phyloP scores from a whole-genome alignment of 2,329 filamentous ascomycete genomes.

The Sporothrix globosa region DNA sequence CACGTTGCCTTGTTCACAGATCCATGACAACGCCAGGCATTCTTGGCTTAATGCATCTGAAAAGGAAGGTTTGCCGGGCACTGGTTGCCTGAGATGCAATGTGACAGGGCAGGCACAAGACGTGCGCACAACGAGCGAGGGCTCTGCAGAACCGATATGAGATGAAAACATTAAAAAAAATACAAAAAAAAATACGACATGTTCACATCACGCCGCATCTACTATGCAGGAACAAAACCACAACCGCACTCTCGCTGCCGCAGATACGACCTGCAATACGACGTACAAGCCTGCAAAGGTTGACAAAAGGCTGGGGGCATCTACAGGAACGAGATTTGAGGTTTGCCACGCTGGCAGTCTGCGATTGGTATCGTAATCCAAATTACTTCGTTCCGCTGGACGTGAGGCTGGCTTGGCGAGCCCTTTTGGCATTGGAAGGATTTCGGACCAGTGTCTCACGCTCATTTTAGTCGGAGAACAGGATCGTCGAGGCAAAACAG shows the following conservation, averaged over 20 bases:
- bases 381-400: background rate
- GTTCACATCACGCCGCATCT: background rate
- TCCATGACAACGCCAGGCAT: background rate
- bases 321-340: conserved; percentile 13
- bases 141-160: conserved; percentile 18
- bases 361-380: background rate
- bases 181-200: background rate
- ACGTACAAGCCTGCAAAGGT: background rate
- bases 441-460: background rate
- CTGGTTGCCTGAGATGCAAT: background rate
- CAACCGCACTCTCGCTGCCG: background rate
- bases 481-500: background rate
- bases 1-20: background rate
- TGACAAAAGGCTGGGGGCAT: no score
- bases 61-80: background rate
- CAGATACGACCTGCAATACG: conserved; percentile 3
- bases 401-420: background rate
- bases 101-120: conserved; percentile 1
- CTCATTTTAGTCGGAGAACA: conserved; percentile 8
- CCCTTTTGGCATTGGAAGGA: background rate
- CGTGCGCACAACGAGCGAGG: background rate
- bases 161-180: background rate
- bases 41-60: background rate
- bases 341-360: conserved; percentile 2
- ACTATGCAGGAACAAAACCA: conserved; percentile 17